Percentiles rank a stretch among this genome's conserved stretches.
Conservation (phyloP, 2,329 filamentous ascomycete species). For the Ilyonectria destructans region DNA sequence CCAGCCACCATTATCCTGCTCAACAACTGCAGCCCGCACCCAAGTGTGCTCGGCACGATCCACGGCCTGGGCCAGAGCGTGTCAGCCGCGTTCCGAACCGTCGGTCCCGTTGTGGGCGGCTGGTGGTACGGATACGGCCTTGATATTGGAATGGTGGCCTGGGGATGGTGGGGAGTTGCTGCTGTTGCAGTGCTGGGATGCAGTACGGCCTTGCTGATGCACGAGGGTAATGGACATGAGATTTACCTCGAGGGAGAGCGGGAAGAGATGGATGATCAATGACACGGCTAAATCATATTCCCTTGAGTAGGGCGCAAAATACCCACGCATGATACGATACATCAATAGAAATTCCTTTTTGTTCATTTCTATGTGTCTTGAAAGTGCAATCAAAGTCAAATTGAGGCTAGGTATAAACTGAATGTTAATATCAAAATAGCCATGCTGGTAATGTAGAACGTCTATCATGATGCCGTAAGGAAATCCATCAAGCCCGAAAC, state of each 20-base stretch:
- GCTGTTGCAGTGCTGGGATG: slow-evolving; percentile 71
- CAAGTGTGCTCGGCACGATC: slow-evolving; percentile 71
- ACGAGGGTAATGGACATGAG: slow-evolving; percentile 77
- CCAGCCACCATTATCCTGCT: slow-evolving; percentile 73
- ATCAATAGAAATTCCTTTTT: neutral
- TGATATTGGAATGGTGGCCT: slow-evolving; percentile 63
- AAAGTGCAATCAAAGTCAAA: neutral
- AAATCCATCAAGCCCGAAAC: neutral
- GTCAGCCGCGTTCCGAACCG: slow-evolving; percentile 65
- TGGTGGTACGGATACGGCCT: slow-evolving; percentile 65
- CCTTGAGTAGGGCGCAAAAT: neutral
- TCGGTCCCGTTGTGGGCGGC: slow-evolving; percentile 67
- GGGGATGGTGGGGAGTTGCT: slow-evolving; percentile 66
- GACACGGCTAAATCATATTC: slow-evolving; percentile 5
- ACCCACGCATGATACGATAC: neutral
- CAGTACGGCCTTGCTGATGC: slow-evolving; percentile 72
- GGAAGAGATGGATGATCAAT: slow-evolving; percentile 43
- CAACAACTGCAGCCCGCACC: slow-evolving; percentile 74
- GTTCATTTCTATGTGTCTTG: neutral
- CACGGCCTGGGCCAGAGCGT: slow-evolving; percentile 70
- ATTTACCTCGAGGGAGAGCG: slow-evolving; percentile 67
- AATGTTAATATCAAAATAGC: neutral
- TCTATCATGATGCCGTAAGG: neutral
- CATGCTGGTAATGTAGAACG: neutral
- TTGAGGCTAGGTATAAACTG: neutral